These are phyloP conservation scores for Lactarius deliciosus DNA, from an alignment of 768 basidiomycete genomes.

Conservation along the genomic window DNA sequence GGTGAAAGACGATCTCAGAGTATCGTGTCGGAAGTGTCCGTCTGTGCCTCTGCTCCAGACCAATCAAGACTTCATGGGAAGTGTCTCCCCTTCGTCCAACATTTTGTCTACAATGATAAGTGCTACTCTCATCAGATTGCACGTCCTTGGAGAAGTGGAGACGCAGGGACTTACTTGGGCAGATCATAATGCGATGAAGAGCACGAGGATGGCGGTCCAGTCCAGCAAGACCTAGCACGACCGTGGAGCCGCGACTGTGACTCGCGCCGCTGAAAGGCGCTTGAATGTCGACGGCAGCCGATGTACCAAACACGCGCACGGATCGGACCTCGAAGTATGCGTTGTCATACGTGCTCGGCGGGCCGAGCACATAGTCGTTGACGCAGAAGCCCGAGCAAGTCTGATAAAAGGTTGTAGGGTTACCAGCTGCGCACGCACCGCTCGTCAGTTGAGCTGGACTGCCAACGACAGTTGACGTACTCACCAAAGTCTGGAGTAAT, in stretches of 20 bases:
- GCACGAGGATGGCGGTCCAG: not conserved
- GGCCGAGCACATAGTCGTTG: slow-evolving; percentile 40
- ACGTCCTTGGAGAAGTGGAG: not conserved
- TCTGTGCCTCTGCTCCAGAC: not conserved
- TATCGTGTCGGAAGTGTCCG: not conserved
- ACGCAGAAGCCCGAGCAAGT: slow-evolving; percentile 26
- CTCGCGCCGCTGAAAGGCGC: not conserved
- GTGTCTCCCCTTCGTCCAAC: not conserved
- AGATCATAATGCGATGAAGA: slow-evolving; percentile 12
- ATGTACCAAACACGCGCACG: slow-evolving; percentile 36
- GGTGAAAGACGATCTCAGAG: not conserved
- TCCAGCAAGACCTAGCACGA: not conserved
- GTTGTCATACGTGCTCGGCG: slow-evolving; percentile 36
- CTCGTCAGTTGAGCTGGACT: slow-evolving; percentile 16
- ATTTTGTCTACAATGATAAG: not conserved
- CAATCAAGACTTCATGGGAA: not conserved
- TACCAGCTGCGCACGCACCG: slow-evolving; percentile 14
- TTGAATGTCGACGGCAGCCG: not conserved
- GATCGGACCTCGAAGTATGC: slow-evolving; percentile 46
- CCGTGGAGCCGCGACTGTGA: not conserved
- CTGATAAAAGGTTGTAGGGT: slow-evolving; percentile 11
- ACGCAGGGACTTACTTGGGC: not conserved
- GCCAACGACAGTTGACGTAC: not conserved
- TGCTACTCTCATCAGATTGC: not conserved
- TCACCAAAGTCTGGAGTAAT: slow-evolving; percentile 18